Conservation (phyloP, 805 yeast species). For the Candida ascalaphidarum region DNA sequence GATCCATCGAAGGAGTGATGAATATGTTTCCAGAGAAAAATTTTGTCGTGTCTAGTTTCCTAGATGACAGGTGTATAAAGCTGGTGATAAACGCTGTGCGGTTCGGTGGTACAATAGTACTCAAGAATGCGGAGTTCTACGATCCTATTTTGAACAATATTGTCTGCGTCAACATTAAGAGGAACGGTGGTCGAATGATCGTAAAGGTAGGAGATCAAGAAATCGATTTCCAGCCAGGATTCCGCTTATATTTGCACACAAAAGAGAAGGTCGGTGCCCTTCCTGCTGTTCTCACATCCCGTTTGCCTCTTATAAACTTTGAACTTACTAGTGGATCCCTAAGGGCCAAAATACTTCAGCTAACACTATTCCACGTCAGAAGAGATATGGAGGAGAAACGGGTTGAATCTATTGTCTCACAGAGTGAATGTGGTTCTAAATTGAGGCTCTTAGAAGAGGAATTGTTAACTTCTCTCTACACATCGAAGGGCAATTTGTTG, state of each 20-base stretch:
- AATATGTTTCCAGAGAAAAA: constrained; percentile 27
- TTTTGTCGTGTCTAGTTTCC: constrained; percentile 56
- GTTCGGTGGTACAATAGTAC: constrained; percentile 69
- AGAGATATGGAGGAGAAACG: constrained; percentile 65
- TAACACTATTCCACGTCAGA: constrained; percentile 41
- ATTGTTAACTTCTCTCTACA: constrained; percentile 49
- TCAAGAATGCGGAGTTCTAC: constrained; percentile 72
- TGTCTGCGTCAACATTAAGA: constrained; percentile 49
- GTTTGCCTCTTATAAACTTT: constrained; percentile 62
- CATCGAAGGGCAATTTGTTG: constrained; percentile 51
- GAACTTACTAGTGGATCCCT: constrained; percentile 62
- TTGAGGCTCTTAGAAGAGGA: constrained; percentile 50
- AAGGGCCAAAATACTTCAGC: constrained; percentile 52
- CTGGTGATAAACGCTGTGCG: constrained; percentile 73
- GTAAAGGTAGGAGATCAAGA: constrained; percentile 54
- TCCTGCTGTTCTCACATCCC: constrained; percentile 49
- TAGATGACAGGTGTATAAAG: constrained; percentile 56
- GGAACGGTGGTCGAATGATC: constrained; percentile 62
- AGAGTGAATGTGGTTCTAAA: constrained; percentile 49
- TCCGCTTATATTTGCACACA: constrained; percentile 54
- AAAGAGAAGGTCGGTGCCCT: constrained; percentile 42
- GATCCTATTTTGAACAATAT: constrained; percentile 68
- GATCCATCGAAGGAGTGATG: constrained; percentile 25
- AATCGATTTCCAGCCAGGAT: constrained; percentile 60
- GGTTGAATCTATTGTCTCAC: constrained; percentile 41